Conservation (phyloP, 345 rosid species). For the Rhizophora apiculata region DNA sequence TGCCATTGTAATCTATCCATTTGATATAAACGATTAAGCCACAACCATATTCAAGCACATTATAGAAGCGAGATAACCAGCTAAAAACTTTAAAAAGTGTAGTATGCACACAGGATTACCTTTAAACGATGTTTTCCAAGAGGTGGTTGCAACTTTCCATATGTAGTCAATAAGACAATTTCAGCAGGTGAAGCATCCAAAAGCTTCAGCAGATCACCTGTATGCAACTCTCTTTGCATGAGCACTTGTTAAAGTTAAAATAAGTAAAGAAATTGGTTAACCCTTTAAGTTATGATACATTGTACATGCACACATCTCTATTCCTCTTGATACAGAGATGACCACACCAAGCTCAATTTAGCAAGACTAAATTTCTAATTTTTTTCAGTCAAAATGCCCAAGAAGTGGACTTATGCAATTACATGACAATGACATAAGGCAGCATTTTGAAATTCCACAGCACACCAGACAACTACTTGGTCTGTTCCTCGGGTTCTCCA, state of each 20-base stretch:
- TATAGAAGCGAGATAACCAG: neutral
- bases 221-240: conserved; percentile 10
- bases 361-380: too few species aligned
- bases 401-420: too few species aligned
- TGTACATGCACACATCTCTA: too few species aligned
- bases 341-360: too few species aligned
- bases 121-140: conserved; percentile 89
- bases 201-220: conserved; percentile 81
- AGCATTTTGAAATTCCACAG: too few species aligned
- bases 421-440: too few species aligned
- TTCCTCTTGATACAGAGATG: too few species aligned
- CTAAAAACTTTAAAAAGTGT: neutral
- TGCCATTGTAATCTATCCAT: neutral
- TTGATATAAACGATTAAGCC: conserved; percentile 6
- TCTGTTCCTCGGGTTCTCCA: too few species aligned
- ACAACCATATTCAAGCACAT: conserved; percentile 10
- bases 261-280: neutral
- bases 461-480: too few species aligned
- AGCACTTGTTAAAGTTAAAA: neutral
- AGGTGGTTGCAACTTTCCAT: conserved; percentile 92
- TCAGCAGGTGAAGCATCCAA: conserved; percentile 67
- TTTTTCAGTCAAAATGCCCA: too few species aligned
- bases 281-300: neutral
- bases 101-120: conserved; percentile 36
- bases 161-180: conserved; percentile 61